Percentiles rank a stretch among this genome's conserved stretches.
These are phyloP conservation scores for Sicyos baderoa DNA, from an alignment of 306 rosid genomes.

Conservation along the genomic window DNA sequence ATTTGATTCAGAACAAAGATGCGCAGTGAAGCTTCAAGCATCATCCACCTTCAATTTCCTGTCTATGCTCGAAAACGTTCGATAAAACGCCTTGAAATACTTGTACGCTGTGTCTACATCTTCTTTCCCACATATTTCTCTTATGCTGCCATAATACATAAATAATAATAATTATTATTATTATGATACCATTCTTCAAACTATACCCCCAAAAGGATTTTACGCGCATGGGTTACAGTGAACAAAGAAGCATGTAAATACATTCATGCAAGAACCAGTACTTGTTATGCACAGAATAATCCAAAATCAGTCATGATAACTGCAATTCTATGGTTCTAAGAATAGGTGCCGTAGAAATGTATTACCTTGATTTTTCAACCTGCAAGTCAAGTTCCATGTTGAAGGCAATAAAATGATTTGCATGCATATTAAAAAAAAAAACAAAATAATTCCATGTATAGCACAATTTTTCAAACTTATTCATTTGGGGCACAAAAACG, in stretches of 20 bases:
- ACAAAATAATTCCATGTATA: no score
- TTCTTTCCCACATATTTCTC: constrained; percentile 91
- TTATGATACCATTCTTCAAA: background rate
- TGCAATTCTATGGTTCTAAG: no score
- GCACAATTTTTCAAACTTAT: no score
- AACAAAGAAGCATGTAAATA: background rate
- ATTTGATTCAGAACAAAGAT: background rate
- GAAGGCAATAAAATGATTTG: background rate
- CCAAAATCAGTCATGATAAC: no score
- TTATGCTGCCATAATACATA: constrained; percentile 47
- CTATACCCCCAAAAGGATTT: background rate
- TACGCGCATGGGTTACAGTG: background rate
- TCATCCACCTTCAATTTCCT: constrained; percentile 60
- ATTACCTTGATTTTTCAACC: background rate
- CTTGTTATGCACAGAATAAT: background rate
- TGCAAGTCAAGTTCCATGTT: background rate
- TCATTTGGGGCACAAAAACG: no score
- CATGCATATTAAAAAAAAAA: no score
- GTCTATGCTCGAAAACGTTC: constrained; percentile 70
- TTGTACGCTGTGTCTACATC: constrained; percentile 80
- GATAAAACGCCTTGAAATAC: constrained; percentile 84
- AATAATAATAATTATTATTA: background rate
- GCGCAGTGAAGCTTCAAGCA: constrained; percentile 25
- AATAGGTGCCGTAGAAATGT: no score
- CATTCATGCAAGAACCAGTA: background rate